Evolutionary conservation across 108 stramenopile species (phyloP), one percentile per base, ranked within the genome.

Genomic region (Fragilaria radians): DNA sequence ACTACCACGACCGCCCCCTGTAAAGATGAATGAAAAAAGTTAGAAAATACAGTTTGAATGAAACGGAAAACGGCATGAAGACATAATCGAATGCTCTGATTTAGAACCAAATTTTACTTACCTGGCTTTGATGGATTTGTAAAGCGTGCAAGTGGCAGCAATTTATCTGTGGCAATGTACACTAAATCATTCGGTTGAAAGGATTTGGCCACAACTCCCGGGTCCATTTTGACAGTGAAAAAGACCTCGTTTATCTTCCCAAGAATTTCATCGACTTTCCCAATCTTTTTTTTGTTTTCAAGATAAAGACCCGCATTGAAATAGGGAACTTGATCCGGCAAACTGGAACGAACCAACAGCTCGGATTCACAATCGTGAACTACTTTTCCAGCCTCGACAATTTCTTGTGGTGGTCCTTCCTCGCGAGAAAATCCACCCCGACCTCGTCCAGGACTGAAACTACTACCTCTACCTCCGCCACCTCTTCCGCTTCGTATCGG

Each of bases 271-370:
- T 98, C 98, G 21, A 98, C 91, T 63, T 98, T 98, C 27, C 98
- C 98, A 51, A 98, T 91, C 67, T 94, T 92, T 48, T 87, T 85
- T 66, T 96, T 96, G 74, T 98, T 98, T 62, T 98, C 94, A n/a
- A 98, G 84, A 74, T 91, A 98, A 24, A 96, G 75, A 3, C 93
- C 95, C 28, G 98, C 98, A 66, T 98, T 98, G 82, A 98, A 98
- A 68, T 98, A 96, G 0, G 98, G 98, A 22, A 98, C 86, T 73
- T 89, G 95, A 42, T 88, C 84, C 18, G 64, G 17, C 59, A 96
- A 48, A 3, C 78, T 77, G 78, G 81, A 80, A 62, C 74, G 73
- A 45, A 84, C 86, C 18, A 92, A 79, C 46, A 92, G 57, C 62
- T 92, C 91, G 11, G 84, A 78, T 65, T 92, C 91, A 59, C 85